These are phyloP conservation scores for Macrotyloma uniflorum DNA, from an alignment of 306 rosid genomes.

Conservation along the genomic window DNA sequence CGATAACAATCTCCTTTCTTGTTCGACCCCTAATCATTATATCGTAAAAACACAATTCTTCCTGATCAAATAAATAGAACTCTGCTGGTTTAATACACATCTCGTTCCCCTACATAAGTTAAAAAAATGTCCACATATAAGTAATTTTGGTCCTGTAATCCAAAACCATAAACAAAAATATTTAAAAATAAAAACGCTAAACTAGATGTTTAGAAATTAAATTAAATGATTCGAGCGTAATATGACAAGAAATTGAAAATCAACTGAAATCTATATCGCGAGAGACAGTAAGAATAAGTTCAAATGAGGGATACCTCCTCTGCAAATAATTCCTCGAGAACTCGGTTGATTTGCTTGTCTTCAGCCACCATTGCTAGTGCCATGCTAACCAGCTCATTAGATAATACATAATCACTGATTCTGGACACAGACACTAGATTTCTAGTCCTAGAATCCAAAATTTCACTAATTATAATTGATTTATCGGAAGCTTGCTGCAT, in stretches of 20 bases:
- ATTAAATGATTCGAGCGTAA: too few species aligned
- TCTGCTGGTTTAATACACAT: conserved; percentile 94
- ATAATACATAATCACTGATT: conserved; percentile 93
- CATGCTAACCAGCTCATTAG: conserved; percentile 97
- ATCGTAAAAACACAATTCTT: conserved; percentile 83
- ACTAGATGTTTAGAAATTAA: conserved; percentile 9
- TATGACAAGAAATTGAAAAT: conserved; percentile 16
- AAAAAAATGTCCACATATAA: conserved; percentile 18
- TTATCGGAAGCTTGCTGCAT: conserved; percentile 97
- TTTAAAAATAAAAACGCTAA: conserved; percentile 10
- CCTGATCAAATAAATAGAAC: conserved; percentile 89
- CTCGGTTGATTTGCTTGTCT: conserved; percentile 98
- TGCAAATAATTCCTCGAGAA: conserved; percentile 96
- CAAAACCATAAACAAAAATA: conserved; percentile 1
- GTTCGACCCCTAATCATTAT: conserved; percentile 86
- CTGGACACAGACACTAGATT: conserved; percentile 97
- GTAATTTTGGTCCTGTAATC: background rate
- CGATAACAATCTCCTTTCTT: conserved; percentile 85
- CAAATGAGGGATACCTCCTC: conserved; percentile 66
- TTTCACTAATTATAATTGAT: conserved; percentile 96
- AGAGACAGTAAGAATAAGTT: background rate
- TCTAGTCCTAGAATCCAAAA: conserved; percentile 97
- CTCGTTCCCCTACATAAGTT: conserved; percentile 79
- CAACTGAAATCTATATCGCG: conserved; percentile 7
- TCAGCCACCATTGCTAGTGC: conserved; percentile 99